phyloP scores from a whole-genome alignment of 352 stramenopile species.

The Peronospora farinosa region DNA sequence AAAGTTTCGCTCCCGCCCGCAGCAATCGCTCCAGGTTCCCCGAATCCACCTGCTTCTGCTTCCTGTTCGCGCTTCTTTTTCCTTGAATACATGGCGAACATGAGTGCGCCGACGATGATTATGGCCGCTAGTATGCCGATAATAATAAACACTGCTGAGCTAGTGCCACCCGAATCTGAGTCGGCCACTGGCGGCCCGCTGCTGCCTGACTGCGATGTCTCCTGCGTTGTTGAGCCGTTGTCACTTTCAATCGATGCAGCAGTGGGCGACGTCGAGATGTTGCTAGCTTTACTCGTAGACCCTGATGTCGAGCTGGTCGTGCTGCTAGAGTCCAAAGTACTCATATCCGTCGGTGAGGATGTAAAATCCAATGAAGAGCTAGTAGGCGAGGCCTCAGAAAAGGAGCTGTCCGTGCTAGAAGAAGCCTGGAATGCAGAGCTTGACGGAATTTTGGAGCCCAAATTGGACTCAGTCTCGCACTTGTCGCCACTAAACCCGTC shows the following conservation, averaged over 20 bases:
- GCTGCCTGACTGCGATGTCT: constrained; percentile 11
- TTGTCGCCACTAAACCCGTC: constrained; percentile 62
- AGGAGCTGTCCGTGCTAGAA: constrained; percentile 4
- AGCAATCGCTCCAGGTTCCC: constrained; percentile 25
- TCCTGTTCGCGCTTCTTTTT: constrained; percentile 67
- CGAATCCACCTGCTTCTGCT: constrained; percentile 41
- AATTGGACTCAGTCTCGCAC: constrained; percentile 31
- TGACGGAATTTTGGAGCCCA: constrained; percentile 8
- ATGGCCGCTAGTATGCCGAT: constrained; percentile 53
- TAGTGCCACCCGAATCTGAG: constrained; percentile 32
- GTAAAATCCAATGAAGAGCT: not conserved
- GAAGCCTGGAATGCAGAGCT: constrained; percentile 4
- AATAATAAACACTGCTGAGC: constrained; percentile 61
- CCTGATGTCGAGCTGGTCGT: constrained; percentile 7
- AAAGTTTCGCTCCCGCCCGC: constrained; percentile 18
- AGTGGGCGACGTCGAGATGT: constrained; percentile 11
- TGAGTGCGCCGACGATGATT: constrained; percentile 56
- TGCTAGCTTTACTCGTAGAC: constrained; percentile 10
- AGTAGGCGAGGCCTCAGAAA: constrained; percentile 7
- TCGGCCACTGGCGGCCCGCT: constrained; percentile 22
- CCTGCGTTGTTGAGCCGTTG: constrained; percentile 13
- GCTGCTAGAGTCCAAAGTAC: constrained; percentile 12
- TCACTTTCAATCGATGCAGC: constrained; percentile 7
- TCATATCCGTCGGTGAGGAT: constrained; percentile 1
- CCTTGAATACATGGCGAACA: constrained; percentile 69